Base-by-base conservation (phyloP, 78 protist genomes). In the Creolimax fragrantissima region DNA sequence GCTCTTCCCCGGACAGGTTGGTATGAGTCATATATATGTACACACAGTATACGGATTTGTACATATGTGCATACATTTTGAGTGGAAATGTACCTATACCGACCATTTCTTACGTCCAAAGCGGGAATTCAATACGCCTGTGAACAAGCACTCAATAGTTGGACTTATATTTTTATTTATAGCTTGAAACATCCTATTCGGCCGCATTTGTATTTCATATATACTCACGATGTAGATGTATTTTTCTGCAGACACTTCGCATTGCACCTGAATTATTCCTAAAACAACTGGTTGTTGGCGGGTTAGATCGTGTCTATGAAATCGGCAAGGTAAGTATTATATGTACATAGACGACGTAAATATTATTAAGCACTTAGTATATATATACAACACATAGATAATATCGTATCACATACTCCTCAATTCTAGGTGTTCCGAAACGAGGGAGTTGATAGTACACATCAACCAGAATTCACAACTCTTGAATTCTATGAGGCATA, bases 391-490 rank as follows among this genome's bases (percentile, higher is more conserved):
- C 11, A 24, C 11, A 24, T 1, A 24, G 11, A 24, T 58, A 58
- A 58, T 17, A 24, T 24, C 11, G 11, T 32, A 58, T 58, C 74
- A 58, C 0, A 58, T 24, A 58, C 74, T 24, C 74, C 74, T 24
- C 74, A 24, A 17, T 58, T 17, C 39, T 58, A 58, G 74, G 74
- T 96, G 92, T 99, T 98, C 95, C 95, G 99, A 74, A 99, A 99
- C 95, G 99, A 98, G 91, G 94, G 98, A 35, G 97, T 98, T 81
- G 99, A 98, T 90, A 89, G 93, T 81, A 97, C 99, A 32, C 99
- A 98, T 94, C 97, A 98, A 95, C 99, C 99, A 43, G 99, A 99
- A 93, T 99, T 99, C 96, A 99, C 99, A 41, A 96, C 99, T 4
- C 95, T 97, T 92, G 99, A 99, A 92, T 96, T 96, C 95, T 99